Percentiles rank a stretch among this genome's conserved stretches.
Conservation (phyloP, 2,329 filamentous ascomycete genomes). For the Nothophoma quercina region DNA sequence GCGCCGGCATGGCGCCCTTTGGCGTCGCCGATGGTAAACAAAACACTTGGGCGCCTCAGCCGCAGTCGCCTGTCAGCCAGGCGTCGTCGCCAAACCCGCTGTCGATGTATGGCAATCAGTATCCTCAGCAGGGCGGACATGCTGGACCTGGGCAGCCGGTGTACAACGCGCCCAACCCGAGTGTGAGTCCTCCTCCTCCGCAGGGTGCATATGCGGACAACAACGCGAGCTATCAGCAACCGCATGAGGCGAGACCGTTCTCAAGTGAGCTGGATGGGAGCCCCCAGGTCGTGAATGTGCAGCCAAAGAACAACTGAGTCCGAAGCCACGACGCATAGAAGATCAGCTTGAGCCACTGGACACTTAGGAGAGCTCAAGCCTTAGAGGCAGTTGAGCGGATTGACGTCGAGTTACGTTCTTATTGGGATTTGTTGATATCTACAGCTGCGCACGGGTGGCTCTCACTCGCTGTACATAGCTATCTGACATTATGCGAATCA, state of each 20-base stretch:
- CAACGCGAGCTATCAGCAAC: neutral
- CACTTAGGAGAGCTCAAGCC: no score
- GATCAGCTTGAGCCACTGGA: no score
- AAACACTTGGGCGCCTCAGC: slow-evolving; percentile 21
- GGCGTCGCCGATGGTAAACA: slow-evolving; percentile 28
- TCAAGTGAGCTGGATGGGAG: slow-evolving; percentile 30
- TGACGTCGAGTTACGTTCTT: no score
- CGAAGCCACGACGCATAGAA: no score
- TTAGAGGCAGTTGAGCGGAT: no score
- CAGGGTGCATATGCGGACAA: slow-evolving; percentile 21
- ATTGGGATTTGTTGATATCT: no score
- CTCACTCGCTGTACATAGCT: no score
- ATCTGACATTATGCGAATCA: no score
- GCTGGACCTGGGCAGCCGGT: slow-evolving; percentile 17
- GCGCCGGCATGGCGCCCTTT: slow-evolving; percentile 21
- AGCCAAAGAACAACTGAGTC: neutral
- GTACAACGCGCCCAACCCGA: slow-evolving; percentile 20
- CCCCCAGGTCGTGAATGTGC: slow-evolving; percentile 1
- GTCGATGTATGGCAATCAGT: slow-evolving; percentile 10
- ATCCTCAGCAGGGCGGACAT: slow-evolving; percentile 24
- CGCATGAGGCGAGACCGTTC: slow-evolving; percentile 24
- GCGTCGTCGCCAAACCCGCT: slow-evolving; percentile 1
- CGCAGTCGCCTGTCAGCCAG: slow-evolving; percentile 25
- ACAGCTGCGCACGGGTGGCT: no score
- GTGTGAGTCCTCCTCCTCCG: slow-evolving; percentile 18